Conservation (phyloP, 2,329 filamentous ascomycete genomes). For the Colletotrichum musicola region DNA sequence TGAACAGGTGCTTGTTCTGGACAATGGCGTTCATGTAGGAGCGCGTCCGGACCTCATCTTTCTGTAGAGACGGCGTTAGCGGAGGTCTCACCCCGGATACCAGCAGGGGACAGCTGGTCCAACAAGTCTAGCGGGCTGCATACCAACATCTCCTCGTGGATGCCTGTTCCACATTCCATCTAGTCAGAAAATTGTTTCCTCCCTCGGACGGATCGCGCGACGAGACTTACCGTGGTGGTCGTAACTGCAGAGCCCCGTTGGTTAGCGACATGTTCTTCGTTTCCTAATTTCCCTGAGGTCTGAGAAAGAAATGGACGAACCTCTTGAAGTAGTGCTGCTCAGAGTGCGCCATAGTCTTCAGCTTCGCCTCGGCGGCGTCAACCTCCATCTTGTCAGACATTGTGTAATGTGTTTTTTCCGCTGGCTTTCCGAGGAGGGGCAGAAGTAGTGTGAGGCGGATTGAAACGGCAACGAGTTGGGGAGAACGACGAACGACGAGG, state of each 20-base stretch:
- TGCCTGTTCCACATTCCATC: slow-evolving; percentile 67
- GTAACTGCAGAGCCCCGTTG: slow-evolving; percentile 71
- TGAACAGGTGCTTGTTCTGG: slow-evolving; percentile 95
- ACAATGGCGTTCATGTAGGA: slow-evolving; percentile 98
- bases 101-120: slow-evolving; percentile 7
- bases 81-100: neutral
- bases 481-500: neutral
- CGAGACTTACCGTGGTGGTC: slow-evolving; percentile 89
- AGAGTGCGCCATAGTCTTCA: slow-evolving; percentile 86
- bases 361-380: slow-evolving; percentile 70
- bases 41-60: slow-evolving; percentile 97
- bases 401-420: slow-evolving; percentile 1
- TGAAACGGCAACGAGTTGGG: neutral
- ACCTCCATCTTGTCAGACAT: slow-evolving; percentile 70
- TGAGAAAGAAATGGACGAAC: slow-evolving; percentile 58
- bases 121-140: slow-evolving; percentile 54
- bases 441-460: neutral
- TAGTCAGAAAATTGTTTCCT: slow-evolving; percentile 35
- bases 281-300: neutral
- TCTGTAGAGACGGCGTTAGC: slow-evolving; percentile 64
- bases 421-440: slow-evolving; percentile 4
- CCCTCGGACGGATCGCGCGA: slow-evolving; percentile 17
- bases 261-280: slow-evolving; percentile 39
- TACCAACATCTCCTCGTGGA: slow-evolving; percentile 98
- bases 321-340: slow-evolving; percentile 99